phyloP scores from a whole-genome alignment of 208 protist genomes.

The Trypanosoma caninum region DNA sequence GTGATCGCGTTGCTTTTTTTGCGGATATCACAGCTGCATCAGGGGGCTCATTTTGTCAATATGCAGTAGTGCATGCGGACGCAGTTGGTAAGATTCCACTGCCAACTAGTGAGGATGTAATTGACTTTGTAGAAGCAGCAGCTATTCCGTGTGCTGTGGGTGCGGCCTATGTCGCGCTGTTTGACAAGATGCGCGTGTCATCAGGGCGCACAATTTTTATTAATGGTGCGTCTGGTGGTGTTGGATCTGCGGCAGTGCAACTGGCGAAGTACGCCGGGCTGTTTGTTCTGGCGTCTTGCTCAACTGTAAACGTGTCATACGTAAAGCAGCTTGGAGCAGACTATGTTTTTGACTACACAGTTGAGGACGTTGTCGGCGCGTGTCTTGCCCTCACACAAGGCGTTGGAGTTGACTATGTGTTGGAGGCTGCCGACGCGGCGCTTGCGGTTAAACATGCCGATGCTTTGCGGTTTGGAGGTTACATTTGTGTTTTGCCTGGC shows the following conservation, averaged over 20 bases:
- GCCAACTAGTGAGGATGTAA: slow-evolving; percentile 12
- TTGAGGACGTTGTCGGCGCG: slow-evolving; percentile 39
- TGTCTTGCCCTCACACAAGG: slow-evolving; percentile 47
- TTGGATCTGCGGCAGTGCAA: slow-evolving; percentile 73
- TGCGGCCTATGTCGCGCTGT: slow-evolving; percentile 69
- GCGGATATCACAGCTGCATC: slow-evolving; percentile 31
- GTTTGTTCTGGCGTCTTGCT: slow-evolving; percentile 61
- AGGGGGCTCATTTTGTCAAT: slow-evolving; percentile 72
- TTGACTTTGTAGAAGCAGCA: slow-evolving; percentile 74
- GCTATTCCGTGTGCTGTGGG: slow-evolving; percentile 54
- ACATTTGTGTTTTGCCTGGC: slow-evolving; percentile 53
- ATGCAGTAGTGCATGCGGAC: slow-evolving; percentile 49
- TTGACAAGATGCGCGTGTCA: slow-evolving; percentile 70
- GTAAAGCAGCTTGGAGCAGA: slow-evolving; percentile 62
- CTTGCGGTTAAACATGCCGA: slow-evolving; percentile 40
- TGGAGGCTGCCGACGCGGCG: slow-evolving; percentile 48
- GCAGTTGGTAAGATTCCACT: slow-evolving; percentile 48
- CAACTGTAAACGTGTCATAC: slow-evolving; percentile 46
- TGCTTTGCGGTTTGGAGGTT: slow-evolving; percentile 61
- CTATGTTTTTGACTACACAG: slow-evolving; percentile 69
- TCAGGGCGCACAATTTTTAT: slow-evolving; percentile 67
- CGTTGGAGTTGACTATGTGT: slow-evolving; percentile 80
- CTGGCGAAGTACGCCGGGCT: slow-evolving; percentile 74
- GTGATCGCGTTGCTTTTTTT: slow-evolving; percentile 68
- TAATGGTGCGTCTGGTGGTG: slow-evolving; percentile 65